phyloP scores from a whole-genome alignment of 306 rosid species.

The Prunus persica region Prunus_persica_NCBIv2 NC_034014.1:3435501-3436000 shows the following conservation, averaged over 20 bases:
- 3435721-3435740: slow-evolving; percentile 64
- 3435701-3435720: slow-evolving; percentile 71
- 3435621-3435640: background rate
- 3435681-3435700: slow-evolving; percentile 46
- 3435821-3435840: slow-evolving; percentile 30
- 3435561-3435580: slow-evolving; percentile 47
- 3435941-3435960: too few species aligned
- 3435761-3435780: slow-evolving; percentile 14
- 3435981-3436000: accelerated
- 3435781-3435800: slow-evolving; percentile 4
- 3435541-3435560: slow-evolving; percentile 19
- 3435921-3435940: background rate
- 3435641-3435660: background rate
- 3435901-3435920: slow-evolving; percentile 10
- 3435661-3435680: background rate
- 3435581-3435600: slow-evolving; percentile 40
- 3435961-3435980: accelerated
- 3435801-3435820: slow-evolving; percentile 20
- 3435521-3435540: slow-evolving; percentile 41
- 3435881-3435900: slow-evolving; percentile 5
- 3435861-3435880: slow-evolving; percentile 17
- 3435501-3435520: slow-evolving; percentile 46
- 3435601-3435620: slow-evolving; percentile 4
- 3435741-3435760: slow-evolving; percentile 28
- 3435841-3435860: slow-evolving; percentile 21